Base-by-base conservation (phyloP, 2,329 filamentous ascomycete species). In the Alternaria arborescens region DNA sequence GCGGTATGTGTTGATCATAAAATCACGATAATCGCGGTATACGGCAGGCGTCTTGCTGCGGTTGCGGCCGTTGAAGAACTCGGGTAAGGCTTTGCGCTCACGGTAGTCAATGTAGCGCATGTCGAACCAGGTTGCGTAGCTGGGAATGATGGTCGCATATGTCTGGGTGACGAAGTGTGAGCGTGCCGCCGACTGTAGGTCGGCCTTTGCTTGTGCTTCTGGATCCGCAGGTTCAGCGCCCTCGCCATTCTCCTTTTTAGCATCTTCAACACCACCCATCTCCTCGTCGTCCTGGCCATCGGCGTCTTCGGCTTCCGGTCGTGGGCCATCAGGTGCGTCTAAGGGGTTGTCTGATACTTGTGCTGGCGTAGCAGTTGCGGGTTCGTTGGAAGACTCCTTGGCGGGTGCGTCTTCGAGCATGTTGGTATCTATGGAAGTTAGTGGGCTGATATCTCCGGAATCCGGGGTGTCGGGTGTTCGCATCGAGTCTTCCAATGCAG, bases 1-100 rank as follows among this genome's bases (percentile, higher is more conserved):
- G 38, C 95, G 90, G 81, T 99, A 99, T 14, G 95, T 98, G 82
- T 99, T 99, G 82, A 99, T 93, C 95, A 99, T 99, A 77, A 99
- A 99, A 77, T 99, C 95, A 70, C 95, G 90, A 80, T 99, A 99
- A 77, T 99, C 95, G 81, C 98, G 98, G 84, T 99, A 99, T 22
- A 98, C 92, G 50, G 93, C 90, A 1, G 93, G 91, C 0, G 95
- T 99, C 83, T 99, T 99, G 88, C 95, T 98, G 73, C 95, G 91
- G 81, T 99, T 99, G 61, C 95, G 89, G 79, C 89, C 94, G 83
- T 99, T 99, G 87, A 99, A 99, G 82, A 98, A 99, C 78, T 99
- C 95, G 20, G 94, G 93, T 68, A 99, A 86, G 8, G 93, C 93
- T 80, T 97, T 99, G 76, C 91, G 91, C 83, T 99, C 95, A 71